Conservation (phyloP, 768 basidiomycete genomes). For the Mycena polygramma region DNA sequence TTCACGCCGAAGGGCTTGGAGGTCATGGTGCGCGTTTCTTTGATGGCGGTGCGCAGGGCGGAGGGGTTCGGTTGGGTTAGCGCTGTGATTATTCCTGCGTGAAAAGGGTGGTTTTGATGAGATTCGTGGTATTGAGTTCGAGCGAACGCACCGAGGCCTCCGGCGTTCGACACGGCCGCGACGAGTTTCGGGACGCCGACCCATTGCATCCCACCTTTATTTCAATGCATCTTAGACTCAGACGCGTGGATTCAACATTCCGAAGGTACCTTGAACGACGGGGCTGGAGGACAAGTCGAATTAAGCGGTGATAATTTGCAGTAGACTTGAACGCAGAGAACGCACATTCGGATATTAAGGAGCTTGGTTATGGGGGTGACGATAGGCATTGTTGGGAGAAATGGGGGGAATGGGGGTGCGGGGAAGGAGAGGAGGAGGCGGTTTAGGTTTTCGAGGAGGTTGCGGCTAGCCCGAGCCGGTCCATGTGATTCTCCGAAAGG, state of each 20-base stretch:
- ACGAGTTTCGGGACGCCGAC: slow-evolving; percentile 83
- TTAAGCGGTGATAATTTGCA: slow-evolving; percentile 11
- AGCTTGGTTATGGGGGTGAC: slow-evolving; percentile 74
- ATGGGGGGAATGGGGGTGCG: background rate
- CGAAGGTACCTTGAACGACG: slow-evolving; percentile 65
- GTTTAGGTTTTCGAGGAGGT: too few relatives aligned
- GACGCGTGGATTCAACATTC: background rate
- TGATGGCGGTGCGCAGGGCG: slow-evolving; percentile 83
- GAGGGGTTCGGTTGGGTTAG: slow-evolving; percentile 90
- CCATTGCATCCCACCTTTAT: slow-evolving; percentile 90
- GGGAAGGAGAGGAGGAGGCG: background rate
- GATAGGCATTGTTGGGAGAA: slow-evolving; percentile 49
- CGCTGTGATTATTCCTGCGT: slow-evolving; percentile 83
- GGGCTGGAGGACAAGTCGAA: slow-evolving; percentile 59
- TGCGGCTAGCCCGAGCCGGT: too few relatives aligned
- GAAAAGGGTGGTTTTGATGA: background rate
- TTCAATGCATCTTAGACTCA: background rate
- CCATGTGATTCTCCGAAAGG: too few relatives aligned
- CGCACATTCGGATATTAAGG: slow-evolving; percentile 76
- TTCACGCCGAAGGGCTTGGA: slow-evolving; percentile 88
- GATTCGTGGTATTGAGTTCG: background rate
- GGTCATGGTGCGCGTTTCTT: slow-evolving; percentile 78
- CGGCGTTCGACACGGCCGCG: slow-evolving; percentile 86
- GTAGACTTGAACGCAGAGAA: slow-evolving; percentile 23
- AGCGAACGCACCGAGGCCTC: slow-evolving; percentile 71